A percentile compares a stretch with the other conserved stretches of the same genome.
phyloP scores from a whole-genome alignment of 73 alveolate genomes.

The Symbiodinium pilosum region DNA sequence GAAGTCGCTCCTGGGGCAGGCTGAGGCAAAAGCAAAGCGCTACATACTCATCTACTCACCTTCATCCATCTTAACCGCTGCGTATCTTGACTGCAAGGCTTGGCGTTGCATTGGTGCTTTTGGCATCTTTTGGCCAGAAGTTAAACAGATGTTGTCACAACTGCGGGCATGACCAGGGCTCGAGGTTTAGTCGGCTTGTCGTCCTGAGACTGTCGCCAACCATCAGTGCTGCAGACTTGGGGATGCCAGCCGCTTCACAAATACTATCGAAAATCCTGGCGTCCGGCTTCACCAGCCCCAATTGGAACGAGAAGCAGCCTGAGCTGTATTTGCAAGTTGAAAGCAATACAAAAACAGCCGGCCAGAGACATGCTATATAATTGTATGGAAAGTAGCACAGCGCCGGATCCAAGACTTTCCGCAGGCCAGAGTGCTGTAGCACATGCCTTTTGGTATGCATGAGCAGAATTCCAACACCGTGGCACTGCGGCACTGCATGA shows the following conservation, averaged over 20 bases:
- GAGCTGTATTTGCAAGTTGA: background rate
- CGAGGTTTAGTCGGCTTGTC: too few relatives aligned
- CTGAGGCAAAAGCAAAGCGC: too few relatives aligned
- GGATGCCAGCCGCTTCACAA: background rate
- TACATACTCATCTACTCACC: too few relatives aligned
- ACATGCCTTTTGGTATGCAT: conserved; percentile 24
- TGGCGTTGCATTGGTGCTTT: too few relatives aligned
- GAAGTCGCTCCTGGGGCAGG: conserved; percentile 28
- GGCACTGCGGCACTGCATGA: too few relatives aligned
- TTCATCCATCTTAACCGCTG: too few relatives aligned
- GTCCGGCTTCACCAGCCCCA: conserved; percentile 16
- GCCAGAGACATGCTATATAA: background rate
- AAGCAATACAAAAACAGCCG: background rate
- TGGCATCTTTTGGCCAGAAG: too few relatives aligned
- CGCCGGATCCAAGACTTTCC: background rate
- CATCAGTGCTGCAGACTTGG: background rate
- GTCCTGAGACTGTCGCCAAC: conserved; percentile 31
- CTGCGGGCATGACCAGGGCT: too few relatives aligned
- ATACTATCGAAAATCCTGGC: background rate
- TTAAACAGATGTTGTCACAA: too few relatives aligned
- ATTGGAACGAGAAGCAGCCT: background rate
- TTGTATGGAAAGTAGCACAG: background rate
- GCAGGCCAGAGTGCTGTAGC: background rate
- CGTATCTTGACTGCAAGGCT: too few relatives aligned
- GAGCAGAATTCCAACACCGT: too few relatives aligned